Evolutionary conservation across 2,329 filamentous ascomycete species (phyloP).

Genomic region (Fusarium nurragi): DNA sequence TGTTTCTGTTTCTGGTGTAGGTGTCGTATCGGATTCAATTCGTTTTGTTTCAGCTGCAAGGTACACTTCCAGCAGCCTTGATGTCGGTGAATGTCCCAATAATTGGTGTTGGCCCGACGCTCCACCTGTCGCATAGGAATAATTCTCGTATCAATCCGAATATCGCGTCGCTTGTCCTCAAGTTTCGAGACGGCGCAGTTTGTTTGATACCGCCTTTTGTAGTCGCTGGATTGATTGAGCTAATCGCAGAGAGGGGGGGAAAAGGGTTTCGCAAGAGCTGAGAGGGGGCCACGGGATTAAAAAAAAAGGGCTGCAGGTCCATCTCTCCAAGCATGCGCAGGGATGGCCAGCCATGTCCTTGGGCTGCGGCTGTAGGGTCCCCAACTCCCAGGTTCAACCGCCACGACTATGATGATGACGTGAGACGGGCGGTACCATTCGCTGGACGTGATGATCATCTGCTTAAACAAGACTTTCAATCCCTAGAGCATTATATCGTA

Average conservation of each 20-base stretch:
- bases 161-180: constrained; percentile 7
- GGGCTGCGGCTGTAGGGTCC: neutral
- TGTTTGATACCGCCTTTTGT: neutral
- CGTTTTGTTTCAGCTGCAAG: constrained; percentile 29
- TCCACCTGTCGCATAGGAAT: neutral
- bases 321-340: neutral
- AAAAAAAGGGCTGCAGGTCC: neutral
- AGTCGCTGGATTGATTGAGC: constrained; percentile 11
- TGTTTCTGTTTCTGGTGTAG: neutral
- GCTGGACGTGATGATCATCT: constrained; percentile 18
- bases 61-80: constrained; percentile 7
- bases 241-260: neutral
- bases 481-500: neutral
- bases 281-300: constrained; percentile 8
- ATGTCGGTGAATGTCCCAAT: constrained; percentile 1
- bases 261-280: neutral
- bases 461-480: constrained; percentile 6
- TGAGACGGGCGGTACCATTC: constrained; percentile 33
- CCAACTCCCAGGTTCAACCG: constrained; percentile 14
- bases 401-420: constrained; percentile 40
- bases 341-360: constrained; percentile 1
- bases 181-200: neutral
- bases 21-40: constrained; percentile 5
- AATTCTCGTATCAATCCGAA: constrained; percentile 1
- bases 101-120: neutral